Evolutionary conservation across 306 rosid species (phyloP).

Genomic region (Coriaria nepalensis): DNA sequence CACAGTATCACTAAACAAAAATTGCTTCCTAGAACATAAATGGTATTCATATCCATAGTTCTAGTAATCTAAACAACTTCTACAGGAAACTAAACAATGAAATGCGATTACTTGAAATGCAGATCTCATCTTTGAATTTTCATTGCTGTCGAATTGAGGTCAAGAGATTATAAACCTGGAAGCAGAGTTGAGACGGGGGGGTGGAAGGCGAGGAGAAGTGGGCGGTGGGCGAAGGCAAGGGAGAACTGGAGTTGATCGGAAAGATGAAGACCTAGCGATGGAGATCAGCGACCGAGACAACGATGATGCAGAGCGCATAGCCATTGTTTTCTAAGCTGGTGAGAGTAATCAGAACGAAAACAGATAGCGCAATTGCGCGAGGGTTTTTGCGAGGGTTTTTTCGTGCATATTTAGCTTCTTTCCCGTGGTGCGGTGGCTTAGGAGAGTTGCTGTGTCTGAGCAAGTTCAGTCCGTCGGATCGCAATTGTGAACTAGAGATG

Average conservation of each 20-base stretch:
- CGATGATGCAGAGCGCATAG: conserved; percentile 40
- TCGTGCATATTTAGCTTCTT: not conserved
- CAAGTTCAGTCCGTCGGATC: not conserved
- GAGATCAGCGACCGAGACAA: conserved; percentile 51
- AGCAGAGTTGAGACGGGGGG: conserved; percentile 40
- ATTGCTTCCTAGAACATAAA: too few species aligned
- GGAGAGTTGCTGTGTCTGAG: not conserved
- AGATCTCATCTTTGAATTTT: too few species aligned
- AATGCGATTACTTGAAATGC: too few species aligned
- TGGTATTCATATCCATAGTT: too few species aligned
- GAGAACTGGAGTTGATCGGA: conserved; percentile 29
- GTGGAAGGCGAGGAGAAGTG: conserved; percentile 38
- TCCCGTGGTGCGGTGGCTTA: not conserved
- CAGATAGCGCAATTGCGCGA: conserved; percentile 9
- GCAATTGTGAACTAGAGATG: too few species aligned
- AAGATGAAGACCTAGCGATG: conserved; percentile 32
- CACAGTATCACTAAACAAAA: too few species aligned
- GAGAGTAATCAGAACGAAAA: not conserved
- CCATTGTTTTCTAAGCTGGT: conserved; percentile 19
- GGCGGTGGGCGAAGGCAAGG: conserved; percentile 36
- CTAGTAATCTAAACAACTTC: too few species aligned
- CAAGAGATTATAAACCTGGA: conserved; percentile 22
- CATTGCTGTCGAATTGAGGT: too few species aligned
- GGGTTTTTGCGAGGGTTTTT: conserved; percentile 26
- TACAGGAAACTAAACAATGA: too few species aligned